phyloP scores from a whole-genome alignment of 1,284 basidiomycete genomes.

The Cutaneotrichosporon cavernicola region DNA sequence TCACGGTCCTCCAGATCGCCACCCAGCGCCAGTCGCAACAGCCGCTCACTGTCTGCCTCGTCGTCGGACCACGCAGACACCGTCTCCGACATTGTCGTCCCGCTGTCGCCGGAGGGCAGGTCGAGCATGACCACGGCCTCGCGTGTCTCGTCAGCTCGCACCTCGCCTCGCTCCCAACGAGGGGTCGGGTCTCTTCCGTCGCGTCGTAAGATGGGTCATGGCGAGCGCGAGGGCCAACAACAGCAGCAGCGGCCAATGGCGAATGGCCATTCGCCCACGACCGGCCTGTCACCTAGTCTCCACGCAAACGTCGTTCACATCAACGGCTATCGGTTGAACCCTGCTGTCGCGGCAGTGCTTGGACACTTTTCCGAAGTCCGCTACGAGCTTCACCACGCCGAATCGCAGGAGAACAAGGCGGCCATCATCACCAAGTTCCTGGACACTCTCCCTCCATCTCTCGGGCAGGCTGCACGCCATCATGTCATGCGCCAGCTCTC shows the following conservation, averaged over 20 bases:
- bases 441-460: slow-evolving; percentile 18
- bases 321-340: slow-evolving; percentile 4
- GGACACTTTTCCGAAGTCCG: slow-evolving; percentile 14
- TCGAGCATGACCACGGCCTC: background rate
- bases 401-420: slow-evolving; percentile 9
- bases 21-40: background rate
- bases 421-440: slow-evolving; percentile 13
- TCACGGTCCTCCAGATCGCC: background rate
- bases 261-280: slow-evolving; percentile 1
- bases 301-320: background rate
- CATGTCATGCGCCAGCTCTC: slow-evolving; percentile 12
- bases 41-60: background rate
- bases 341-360: slow-evolving; percentile 1
- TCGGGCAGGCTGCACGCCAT: slow-evolving; percentile 14
- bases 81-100: slow-evolving; percentile 13
- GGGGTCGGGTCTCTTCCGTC: background rate
- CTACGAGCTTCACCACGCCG: slow-evolving; percentile 7
- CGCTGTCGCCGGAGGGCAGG: slow-evolving; percentile 10
- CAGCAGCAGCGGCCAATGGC: background rate
- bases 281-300: background rate
- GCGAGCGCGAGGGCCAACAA: slow-evolving; percentile 1
- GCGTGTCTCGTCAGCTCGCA: background rate
- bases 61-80: slow-evolving; percentile 7
- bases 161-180: slow-evolving; percentile 5
- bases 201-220: slow-evolving; percentile 8